These are phyloP conservation scores for Penicillium macrosclerotiorum DNA, from an alignment of 495 filamentous ascomycete species.

Conservation along the genomic window DNA sequence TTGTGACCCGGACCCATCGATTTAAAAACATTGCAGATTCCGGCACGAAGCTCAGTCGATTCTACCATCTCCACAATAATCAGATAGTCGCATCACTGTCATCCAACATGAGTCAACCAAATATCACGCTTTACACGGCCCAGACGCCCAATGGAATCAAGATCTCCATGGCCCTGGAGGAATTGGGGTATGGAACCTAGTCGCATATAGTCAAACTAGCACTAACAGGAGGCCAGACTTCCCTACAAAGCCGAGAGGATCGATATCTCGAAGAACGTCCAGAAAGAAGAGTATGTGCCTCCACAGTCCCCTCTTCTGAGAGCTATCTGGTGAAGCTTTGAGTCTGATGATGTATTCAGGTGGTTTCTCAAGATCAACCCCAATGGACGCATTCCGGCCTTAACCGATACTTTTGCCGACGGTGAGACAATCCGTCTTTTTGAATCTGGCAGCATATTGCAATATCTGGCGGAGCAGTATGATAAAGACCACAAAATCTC, in stretches of 20 bases:
- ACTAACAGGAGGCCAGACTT: slow-evolving; percentile 28
- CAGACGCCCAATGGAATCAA: slow-evolving; percentile 64
- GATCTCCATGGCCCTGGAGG: slow-evolving; percentile 85
- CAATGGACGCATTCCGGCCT: slow-evolving; percentile 90
- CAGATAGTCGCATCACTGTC: neutral
- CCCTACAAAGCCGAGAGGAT: slow-evolving; percentile 68
- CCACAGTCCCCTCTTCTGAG: neutral
- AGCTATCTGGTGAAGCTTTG: neutral
- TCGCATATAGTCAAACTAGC: slow-evolving; percentile 2
- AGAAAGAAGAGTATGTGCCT: slow-evolving; percentile 66
- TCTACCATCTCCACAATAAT: neutral
- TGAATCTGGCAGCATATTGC: slow-evolving; percentile 81
- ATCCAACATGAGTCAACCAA: slow-evolving; percentile 32
- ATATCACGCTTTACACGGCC: slow-evolving; percentile 50
- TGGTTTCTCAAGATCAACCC: slow-evolving; percentile 94
- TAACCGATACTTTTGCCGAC: slow-evolving; percentile 74
- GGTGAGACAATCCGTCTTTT: slow-evolving; percentile 75
- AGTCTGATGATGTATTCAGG: slow-evolving; percentile 16
- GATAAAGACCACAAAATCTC: slow-evolving; percentile 82
- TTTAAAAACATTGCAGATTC: too few species aligned
- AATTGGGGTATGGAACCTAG: slow-evolving; percentile 55
- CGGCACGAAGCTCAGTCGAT: neutral
- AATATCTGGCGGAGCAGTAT: slow-evolving; percentile 79
- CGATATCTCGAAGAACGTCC: slow-evolving; percentile 66
- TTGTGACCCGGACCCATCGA: too few species aligned